phyloP scores from a whole-genome alignment of 2,329 filamentous ascomycete species.

The Arthrobotrys sinensis region DNA sequence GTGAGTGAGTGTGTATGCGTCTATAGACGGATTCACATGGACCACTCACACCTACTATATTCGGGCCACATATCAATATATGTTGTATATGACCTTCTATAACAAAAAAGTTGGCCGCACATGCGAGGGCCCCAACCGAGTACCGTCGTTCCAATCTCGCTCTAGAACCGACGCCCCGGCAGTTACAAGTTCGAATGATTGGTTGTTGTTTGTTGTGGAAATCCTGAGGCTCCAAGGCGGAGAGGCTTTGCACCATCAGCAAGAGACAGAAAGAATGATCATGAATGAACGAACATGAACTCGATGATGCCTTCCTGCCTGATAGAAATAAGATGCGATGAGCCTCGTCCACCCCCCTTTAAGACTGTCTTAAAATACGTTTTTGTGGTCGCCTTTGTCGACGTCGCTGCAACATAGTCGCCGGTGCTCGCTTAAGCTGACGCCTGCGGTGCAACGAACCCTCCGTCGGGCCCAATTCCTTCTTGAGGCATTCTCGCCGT shows the following conservation, averaged over 20 bases:
- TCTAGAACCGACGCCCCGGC: neutral
- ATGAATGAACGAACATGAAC: neutral
- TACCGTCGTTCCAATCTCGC: neutral
- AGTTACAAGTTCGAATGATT: constrained; percentile 19
- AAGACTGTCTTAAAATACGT: constrained; percentile 16
- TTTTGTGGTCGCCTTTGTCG: neutral
- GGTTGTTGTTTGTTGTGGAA: constrained; percentile 1
- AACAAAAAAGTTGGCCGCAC: constrained; percentile 16
- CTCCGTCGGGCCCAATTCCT: constrained; percentile 34
- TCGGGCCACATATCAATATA: neutral
- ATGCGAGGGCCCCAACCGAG: neutral
- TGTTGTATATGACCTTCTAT: constrained; percentile 3
- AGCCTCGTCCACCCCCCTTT: constrained; percentile 24
- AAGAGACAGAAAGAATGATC: constrained; percentile 9
- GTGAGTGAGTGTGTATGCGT: neutral
- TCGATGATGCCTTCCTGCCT: constrained; percentile 9
- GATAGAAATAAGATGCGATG: neutral
- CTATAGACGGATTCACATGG: constrained; percentile 21
- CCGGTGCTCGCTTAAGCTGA: constrained; percentile 19
- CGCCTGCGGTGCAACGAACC: constrained; percentile 17
- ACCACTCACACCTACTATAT: constrained; percentile 3
- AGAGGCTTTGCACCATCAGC: constrained; percentile 29
- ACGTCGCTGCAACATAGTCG: constrained; percentile 36
- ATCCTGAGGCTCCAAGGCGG: constrained; percentile 18
- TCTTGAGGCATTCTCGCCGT: neutral